These are phyloP conservation scores for Cinnamomum micranthum DNA, from an alignment of 164 flowering plant genomes.

Conservation along the genomic window DNA sequence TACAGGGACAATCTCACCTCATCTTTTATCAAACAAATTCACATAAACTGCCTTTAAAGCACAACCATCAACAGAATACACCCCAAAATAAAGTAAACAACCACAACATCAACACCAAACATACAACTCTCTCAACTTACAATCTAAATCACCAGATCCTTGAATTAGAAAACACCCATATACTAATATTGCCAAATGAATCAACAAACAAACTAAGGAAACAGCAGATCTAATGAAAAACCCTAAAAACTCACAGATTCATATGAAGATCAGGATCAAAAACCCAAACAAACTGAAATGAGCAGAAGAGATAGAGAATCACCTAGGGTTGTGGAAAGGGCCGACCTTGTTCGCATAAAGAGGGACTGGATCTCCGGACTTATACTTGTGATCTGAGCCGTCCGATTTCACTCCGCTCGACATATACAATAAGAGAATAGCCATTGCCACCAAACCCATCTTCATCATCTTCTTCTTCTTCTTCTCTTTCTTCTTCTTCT, in stretches of 20 bases:
- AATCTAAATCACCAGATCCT: background rate
- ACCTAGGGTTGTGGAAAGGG: conserved; percentile 59
- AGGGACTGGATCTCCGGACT: conserved; percentile 51
- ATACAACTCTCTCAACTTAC: background rate
- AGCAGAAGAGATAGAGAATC: background rate
- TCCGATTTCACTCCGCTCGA: conserved; percentile 36
- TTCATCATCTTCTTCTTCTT: background rate
- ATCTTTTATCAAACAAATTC: background rate
- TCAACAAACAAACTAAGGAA: background rate
- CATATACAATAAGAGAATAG: conserved; percentile 19
- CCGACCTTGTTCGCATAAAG: conserved; percentile 76
- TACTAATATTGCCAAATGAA: background rate
- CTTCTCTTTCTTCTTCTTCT: background rate
- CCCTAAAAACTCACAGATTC: background rate
- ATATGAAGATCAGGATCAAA: background rate
- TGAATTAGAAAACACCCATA: background rate
- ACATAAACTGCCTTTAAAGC: background rate
- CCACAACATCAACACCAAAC: background rate
- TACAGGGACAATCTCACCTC: background rate
- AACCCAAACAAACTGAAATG: background rate
- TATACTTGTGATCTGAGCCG: conserved; percentile 56
- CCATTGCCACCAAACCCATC: conserved; percentile 13
- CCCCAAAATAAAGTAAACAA: background rate
- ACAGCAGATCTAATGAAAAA: background rate
- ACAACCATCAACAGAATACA: background rate